phyloP scores from a whole-genome alignment of 2,329 filamentous ascomycete species.

The Madurella fahalii region DNA sequence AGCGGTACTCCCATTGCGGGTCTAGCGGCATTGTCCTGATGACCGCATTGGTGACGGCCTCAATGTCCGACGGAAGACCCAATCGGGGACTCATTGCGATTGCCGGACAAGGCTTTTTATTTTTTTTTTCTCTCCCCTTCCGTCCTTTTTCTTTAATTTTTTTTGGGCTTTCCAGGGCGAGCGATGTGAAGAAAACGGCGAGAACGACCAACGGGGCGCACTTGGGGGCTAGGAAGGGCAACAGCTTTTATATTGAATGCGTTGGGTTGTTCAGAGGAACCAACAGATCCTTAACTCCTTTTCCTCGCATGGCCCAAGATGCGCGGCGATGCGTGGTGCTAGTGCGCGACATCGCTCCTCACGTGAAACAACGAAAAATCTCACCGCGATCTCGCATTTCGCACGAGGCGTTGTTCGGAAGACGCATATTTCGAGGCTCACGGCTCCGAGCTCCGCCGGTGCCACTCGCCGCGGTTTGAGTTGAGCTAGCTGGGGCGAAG shows the following conservation, averaged over 20 bases:
- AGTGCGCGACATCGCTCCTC: not conserved
- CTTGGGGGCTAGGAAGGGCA: not conserved
- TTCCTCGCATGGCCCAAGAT: not conserved
- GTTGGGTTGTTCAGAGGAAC: not conserved
- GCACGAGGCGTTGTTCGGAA: not conserved
- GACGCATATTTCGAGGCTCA: not conserved
- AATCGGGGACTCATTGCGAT: conserved; percentile 20
- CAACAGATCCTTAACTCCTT: not conserved
- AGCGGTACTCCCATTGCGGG: conserved; percentile 27
- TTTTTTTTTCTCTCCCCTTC: no score
- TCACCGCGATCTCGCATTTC: not conserved
- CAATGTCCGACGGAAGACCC: conserved; percentile 20
- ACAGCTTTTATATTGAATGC: not conserved
- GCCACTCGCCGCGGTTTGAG: not conserved
- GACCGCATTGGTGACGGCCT: conserved; percentile 24
- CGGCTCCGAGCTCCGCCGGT: not conserved
- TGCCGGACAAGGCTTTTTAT: not conserved
- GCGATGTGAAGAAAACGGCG: not conserved
- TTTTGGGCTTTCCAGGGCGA: not conserved
- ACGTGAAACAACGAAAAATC: not conserved
- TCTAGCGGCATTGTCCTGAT: conserved; percentile 25
- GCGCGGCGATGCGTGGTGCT: not conserved
- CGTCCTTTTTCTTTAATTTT: no score
- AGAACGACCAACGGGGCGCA: not conserved
- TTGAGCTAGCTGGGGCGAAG: not conserved